These are phyloP conservation scores for Xylaria sp. DNA, from an alignment of 2,329 filamentous ascomycete species.

Conservation along the genomic window DNA sequence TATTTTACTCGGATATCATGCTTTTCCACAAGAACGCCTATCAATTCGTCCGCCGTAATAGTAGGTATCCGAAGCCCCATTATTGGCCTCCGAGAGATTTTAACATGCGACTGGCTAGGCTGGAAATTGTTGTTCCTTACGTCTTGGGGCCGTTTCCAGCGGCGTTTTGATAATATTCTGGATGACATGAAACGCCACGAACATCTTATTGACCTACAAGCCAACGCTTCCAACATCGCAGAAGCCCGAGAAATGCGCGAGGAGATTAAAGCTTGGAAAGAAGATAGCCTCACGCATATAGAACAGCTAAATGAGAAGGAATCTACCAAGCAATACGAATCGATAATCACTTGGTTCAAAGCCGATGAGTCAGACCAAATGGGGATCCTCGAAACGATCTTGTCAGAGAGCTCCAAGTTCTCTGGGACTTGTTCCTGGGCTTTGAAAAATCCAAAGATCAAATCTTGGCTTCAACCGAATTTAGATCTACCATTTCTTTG, in stretches of 20 bases:
- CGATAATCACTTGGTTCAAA: conserved; percentile 47
- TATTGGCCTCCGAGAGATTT: background rate
- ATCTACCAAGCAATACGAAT: conserved; percentile 40
- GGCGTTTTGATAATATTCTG: conserved; percentile 49
- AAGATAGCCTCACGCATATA: conserved; percentile 41
- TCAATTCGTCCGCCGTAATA: conserved; percentile 55
- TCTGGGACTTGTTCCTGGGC: too few relatives aligned
- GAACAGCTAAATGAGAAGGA: conserved; percentile 39
- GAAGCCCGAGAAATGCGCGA: conserved; percentile 44
- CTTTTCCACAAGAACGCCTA: conserved; percentile 59
- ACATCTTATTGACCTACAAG: conserved; percentile 47
- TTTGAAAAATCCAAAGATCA: too few relatives aligned
- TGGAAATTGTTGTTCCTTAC: conserved; percentile 52
- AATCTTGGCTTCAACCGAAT: too few relatives aligned
- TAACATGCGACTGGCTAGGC: background rate
- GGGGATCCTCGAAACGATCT: conserved; percentile 44
- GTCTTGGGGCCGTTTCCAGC: conserved; percentile 53
- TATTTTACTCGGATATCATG: conserved; percentile 60
- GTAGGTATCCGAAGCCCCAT: conserved; percentile 42
- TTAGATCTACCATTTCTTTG: too few relatives aligned
- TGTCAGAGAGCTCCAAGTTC: conserved; percentile 31
- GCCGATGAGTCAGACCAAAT: conserved; percentile 49
- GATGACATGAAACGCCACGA: conserved; percentile 49
- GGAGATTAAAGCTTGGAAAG: conserved; percentile 40
- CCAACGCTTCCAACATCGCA: conserved; percentile 45